Percentiles rank a stretch among this genome's conserved stretches.
Evolutionary conservation across 2,329 filamentous ascomycete genomes (phyloP).

Genomic region (Colletotrichum musicola): DNA sequence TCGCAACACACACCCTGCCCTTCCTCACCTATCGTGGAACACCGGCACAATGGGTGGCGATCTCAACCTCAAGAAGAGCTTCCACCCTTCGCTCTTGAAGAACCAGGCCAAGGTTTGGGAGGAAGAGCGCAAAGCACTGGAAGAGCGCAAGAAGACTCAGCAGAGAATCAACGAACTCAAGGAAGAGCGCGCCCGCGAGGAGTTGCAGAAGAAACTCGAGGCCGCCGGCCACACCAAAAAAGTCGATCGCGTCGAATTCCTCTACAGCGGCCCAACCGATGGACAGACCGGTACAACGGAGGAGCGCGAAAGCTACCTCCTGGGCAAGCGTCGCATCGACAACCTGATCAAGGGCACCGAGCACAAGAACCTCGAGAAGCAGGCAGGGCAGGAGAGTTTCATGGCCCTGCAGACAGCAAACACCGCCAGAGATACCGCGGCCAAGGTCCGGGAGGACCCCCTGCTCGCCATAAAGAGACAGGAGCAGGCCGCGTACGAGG

Average conservation of each 20-base stretch:
- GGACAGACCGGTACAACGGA: constrained; percentile 83
- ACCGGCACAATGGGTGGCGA: constrained; percentile 85
- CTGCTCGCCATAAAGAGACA: constrained; percentile 93
- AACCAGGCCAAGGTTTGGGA: constrained; percentile 94
- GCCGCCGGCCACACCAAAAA: constrained; percentile 86
- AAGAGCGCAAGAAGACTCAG: constrained; percentile 94
- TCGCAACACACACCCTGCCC: not conserved
- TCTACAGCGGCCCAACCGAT: constrained; percentile 90
- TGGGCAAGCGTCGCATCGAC: constrained; percentile 94
- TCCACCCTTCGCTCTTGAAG: constrained; percentile 90
- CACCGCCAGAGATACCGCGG: constrained; percentile 81
- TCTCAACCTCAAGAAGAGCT: constrained; percentile 95
- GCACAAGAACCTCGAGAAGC: constrained; percentile 83
- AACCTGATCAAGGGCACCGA: constrained; percentile 83
- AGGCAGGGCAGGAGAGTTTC: constrained; percentile 70
- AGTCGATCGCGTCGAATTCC: constrained; percentile 92
- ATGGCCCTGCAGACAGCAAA: constrained; percentile 77
- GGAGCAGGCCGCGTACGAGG: constrained; percentile 84
- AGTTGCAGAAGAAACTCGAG: constrained; percentile 91
- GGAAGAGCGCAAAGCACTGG: constrained; percentile 90
- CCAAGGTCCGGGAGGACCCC: constrained; percentile 92
- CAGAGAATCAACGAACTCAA: constrained; percentile 93
- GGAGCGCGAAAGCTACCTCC: constrained; percentile 92
- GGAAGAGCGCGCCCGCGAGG: constrained; percentile 92
- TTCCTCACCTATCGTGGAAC: too few relatives aligned